These are phyloP conservation scores for Vanrija sp. DNA, from an alignment of 1,284 basidiomycete species.

Conservation along the genomic window DNA sequence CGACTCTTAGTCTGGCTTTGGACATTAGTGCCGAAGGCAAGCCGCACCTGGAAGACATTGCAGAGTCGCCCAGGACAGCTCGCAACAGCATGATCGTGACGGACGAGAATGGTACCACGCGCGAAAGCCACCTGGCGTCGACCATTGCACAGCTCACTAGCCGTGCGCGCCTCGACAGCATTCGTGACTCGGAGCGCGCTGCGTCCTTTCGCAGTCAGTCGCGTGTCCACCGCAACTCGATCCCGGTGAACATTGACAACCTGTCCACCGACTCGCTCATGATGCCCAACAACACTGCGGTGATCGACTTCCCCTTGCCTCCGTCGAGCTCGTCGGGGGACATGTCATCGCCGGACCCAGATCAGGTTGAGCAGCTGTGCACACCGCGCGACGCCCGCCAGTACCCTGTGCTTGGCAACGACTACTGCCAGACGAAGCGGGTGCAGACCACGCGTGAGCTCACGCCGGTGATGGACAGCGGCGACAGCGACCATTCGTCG, in stretches of 20 bases:
- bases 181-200: background rate
- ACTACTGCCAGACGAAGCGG: slow-evolving; percentile 2
- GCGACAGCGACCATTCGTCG: slow-evolving; percentile 9
- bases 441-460: background rate
- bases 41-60: slow-evolving; percentile 15
- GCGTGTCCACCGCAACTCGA: background rate
- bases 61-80: slow-evolving; percentile 1
- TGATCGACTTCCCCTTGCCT: slow-evolving; percentile 19
- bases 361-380: slow-evolving; percentile 21
- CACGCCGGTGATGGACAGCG: background rate
- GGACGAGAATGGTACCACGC: background rate
- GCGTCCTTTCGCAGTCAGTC: background rate
- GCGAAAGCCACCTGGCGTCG: slow-evolving; percentile 12
- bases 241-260: slow-evolving; percentile 20
- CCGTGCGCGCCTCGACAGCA: background rate
- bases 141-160: slow-evolving; percentile 10
- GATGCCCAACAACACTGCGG: slow-evolving; percentile 2
- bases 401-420: slow-evolving; percentile 3
- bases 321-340: slow-evolving; percentile 18
- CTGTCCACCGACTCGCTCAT: slow-evolving; percentile 17
- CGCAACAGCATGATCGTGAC: background rate
- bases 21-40: slow-evolving; percentile 11
- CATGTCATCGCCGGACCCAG: slow-evolving; percentile 14
- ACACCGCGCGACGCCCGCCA: slow-evolving; percentile 9
- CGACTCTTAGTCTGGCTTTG: slow-evolving; percentile 16